A percentile compares a stretch with the other conserved stretches of the same genome.
These are phyloP conservation scores for Candida alai DNA, from an alignment of 805 yeast genomes.

Conservation along the genomic window DNA sequence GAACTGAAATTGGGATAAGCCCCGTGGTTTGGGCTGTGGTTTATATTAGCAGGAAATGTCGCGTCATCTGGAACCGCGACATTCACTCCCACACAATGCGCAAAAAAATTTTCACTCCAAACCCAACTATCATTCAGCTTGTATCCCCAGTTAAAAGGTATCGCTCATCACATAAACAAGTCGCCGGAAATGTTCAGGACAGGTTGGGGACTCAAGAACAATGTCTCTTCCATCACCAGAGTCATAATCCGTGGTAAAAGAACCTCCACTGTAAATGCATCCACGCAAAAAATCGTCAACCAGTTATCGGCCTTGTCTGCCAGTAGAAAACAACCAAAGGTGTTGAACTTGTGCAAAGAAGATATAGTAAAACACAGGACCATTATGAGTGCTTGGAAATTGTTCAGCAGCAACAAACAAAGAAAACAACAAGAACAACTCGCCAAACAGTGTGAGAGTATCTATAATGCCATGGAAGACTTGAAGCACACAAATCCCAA, in stretches of 20 bases:
- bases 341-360: slow-evolving; percentile 70
- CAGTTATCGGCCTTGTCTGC: slow-evolving; percentile 84
- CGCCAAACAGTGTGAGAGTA: slow-evolving; percentile 59
- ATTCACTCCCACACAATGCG: too few relatives aligned
- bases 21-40: too few relatives aligned
- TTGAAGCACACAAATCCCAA: slow-evolving; percentile 49
- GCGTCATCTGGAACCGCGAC: too few relatives aligned
- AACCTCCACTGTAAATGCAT: slow-evolving; percentile 24
- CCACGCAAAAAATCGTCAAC: slow-evolving; percentile 42
- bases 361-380: slow-evolving; percentile 83
- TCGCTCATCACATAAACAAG: too few relatives aligned
- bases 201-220: too few relatives aligned
- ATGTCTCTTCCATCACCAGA: too few relatives aligned
- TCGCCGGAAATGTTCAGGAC: too few relatives aligned
- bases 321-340: slow-evolving; percentile 80
- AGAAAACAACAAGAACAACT: slow-evolving; percentile 38
- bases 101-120: too few relatives aligned
- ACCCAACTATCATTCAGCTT: too few relatives aligned
- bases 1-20: slow-evolving; percentile 1
- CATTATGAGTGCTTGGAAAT: slow-evolving; percentile 78
- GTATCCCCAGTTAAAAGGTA: too few relatives aligned
- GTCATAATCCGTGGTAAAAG: slow-evolving; percentile 12
- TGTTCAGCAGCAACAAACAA: slow-evolving; percentile 52
- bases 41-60: too few relatives aligned
- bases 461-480: slow-evolving; percentile 69